These are phyloP conservation scores for Citrus australasica DNA, from an alignment of 345 rosid genomes.

Conservation along the genomic window DNA sequence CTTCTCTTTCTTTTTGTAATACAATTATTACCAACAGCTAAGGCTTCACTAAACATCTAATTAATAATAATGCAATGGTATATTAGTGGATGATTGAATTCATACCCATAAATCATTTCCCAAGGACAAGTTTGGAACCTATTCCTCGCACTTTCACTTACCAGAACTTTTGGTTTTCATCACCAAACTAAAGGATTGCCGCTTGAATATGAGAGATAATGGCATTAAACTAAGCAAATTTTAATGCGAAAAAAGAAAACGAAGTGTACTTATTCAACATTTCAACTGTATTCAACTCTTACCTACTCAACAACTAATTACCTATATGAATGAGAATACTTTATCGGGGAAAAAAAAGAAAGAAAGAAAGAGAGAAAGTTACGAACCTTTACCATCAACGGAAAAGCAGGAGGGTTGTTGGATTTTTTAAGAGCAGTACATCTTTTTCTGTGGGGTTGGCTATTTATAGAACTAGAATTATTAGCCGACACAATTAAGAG, in stretches of 20 bases:
- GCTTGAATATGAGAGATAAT: background rate
- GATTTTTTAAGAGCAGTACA: no score
- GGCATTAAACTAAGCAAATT: no score
- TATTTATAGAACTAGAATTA: background rate
- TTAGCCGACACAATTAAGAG: slow-evolving; percentile 16
- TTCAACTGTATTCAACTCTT: no score
- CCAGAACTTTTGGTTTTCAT: background rate
- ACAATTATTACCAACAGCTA: background rate
- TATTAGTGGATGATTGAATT: slow-evolving; percentile 3
- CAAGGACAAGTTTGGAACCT: slow-evolving; percentile 12
- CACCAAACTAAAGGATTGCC: no score
- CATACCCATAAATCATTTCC: background rate
- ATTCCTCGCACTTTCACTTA: background rate
- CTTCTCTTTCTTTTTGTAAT: no score
- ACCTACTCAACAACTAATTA: background rate
- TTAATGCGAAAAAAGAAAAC: no score
- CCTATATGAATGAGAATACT: background rate
- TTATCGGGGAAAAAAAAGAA: no score
- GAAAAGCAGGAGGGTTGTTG: no score
- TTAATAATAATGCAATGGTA: background rate
- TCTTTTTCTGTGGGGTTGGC: background rate
- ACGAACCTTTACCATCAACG: background rate
- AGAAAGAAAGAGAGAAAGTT: background rate
- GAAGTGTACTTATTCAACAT: no score
- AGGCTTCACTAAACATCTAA: background rate